Percentiles rank a stretch among this genome's conserved stretches.
Evolutionary conservation across 2,329 filamentous ascomycete species (phyloP).

Genomic region (Ceratocystis colombiana): DNA sequence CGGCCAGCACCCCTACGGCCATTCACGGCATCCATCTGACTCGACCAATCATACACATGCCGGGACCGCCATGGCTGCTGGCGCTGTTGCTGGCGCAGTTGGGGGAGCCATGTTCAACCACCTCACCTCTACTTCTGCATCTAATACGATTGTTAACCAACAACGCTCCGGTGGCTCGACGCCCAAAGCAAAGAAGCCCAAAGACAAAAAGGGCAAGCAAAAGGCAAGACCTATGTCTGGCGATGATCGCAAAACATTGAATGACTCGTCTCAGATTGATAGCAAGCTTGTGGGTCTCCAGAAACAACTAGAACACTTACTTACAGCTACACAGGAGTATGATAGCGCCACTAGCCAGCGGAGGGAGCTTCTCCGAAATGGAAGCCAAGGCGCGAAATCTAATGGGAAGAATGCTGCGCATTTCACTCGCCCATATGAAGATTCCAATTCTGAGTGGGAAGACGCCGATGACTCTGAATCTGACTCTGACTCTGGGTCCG

Average conservation of each 20-base stretch:
- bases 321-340: conserved; percentile 22
- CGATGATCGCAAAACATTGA: conserved; percentile 1
- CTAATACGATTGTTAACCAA: background rate
- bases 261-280: conserved; percentile 11
- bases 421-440: conserved; percentile 16
- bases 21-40: conserved; percentile 3
- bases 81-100: conserved; percentile 20
- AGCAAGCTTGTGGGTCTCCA: conserved; percentile 10
- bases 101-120: background rate
- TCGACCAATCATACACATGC: conserved; percentile 15
- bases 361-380: background rate
- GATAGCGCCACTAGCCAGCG: conserved; percentile 5
- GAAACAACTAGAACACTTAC: conserved; percentile 15
- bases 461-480: conserved; percentile 16
- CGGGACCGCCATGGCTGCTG: conserved; percentile 18
- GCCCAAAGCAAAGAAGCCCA: conserved; percentile 8
- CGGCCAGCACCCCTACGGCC: background rate
- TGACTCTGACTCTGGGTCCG: conserved; percentile 3
- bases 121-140: background rate
- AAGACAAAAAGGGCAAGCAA: conserved; percentile 19
- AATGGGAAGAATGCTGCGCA: conserved; percentile 6
- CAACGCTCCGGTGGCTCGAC: conserved; percentile 22
- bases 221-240: conserved; percentile 15
- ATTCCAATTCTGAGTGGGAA: conserved; percentile 22
- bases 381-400: background rate